Conservation (phyloP, 2,329 filamentous ascomycete species). For the Paecilomyces dactylethromorphus region DNA sequence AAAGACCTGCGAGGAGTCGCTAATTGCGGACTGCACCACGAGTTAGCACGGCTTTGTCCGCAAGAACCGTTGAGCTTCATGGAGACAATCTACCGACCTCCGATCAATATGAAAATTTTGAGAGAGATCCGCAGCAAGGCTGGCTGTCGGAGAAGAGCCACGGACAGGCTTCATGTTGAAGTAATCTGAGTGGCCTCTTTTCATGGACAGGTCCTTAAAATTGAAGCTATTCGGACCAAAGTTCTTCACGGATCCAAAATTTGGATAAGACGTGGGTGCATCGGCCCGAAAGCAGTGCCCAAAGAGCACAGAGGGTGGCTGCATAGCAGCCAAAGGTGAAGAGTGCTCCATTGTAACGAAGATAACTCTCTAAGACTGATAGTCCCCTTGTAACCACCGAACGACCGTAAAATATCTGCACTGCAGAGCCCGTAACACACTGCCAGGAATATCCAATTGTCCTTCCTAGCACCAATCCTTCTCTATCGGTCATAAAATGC, state of each 20-base stretch:
- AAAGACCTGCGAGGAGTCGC: conserved; percentile 78
- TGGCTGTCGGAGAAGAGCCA: conserved; percentile 85
- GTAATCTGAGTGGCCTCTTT: conserved; percentile 64
- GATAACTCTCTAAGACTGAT: conserved; percentile 8
- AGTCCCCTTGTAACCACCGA: conserved; percentile 2
- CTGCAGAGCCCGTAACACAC: not conserved
- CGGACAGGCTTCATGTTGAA: conserved; percentile 71
- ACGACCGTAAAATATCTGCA: conserved; percentile 1
- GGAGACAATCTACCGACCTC: conserved; percentile 57
- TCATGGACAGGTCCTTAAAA: conserved; percentile 70
- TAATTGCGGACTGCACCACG: conserved; percentile 62
- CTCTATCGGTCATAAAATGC: not conserved
- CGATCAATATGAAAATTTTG: conserved; percentile 96
- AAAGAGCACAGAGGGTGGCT: conserved; percentile 59
- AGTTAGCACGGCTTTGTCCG: conserved; percentile 30
- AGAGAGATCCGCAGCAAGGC: conserved; percentile 86
- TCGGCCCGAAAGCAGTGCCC: conserved; percentile 58
- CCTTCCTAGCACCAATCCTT: not conserved
- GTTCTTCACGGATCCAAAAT: conserved; percentile 47
- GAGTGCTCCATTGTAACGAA: conserved; percentile 72
- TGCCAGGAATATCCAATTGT: not conserved
- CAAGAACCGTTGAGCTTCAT: not conserved
- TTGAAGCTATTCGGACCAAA: conserved; percentile 64
- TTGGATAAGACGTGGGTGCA: conserved; percentile 45
- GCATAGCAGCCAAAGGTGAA: conserved; percentile 89